phyloP scores from a whole-genome alignment of 345 rosid species.

The Citrus trifoliata region DNA sequence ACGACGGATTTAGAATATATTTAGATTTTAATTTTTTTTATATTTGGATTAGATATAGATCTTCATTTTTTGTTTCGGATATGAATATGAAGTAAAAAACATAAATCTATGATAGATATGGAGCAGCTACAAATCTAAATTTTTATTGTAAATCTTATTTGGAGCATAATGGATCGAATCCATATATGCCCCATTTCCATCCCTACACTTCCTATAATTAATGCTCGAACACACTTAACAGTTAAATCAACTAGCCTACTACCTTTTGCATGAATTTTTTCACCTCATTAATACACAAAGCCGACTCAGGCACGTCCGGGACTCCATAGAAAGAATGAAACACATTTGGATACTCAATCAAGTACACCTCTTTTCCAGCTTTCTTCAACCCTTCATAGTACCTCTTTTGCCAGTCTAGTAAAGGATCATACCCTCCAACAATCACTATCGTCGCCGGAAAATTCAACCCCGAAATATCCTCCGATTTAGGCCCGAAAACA shows the following conservation, averaged over 20 bases:
- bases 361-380: constrained; percentile 26
- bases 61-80: too few relatives aligned
- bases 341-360: constrained; percentile 32
- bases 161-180: too few relatives aligned
- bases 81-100: fast-evolving
- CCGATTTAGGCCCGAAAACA: constrained; percentile 12
- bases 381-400: constrained; percentile 31
- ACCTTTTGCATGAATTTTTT: constrained; percentile 18
- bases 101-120: too few relatives aligned
- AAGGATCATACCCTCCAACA: constrained; percentile 33
- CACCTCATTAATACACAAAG: constrained; percentile 14
- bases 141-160: too few relatives aligned
- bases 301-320: constrained; percentile 27
- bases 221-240: too few relatives aligned
- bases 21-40: too few relatives aligned
- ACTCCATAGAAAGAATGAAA: constrained; percentile 33
- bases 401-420: constrained; percentile 42
- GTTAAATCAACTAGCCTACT: too few relatives aligned
- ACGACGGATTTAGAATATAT: fast-evolving
- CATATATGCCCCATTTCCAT: too few relatives aligned
- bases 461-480: constrained; percentile 16
- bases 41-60: too few relatives aligned
- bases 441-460: constrained; percentile 19
- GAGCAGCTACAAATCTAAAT: fast-evolving
- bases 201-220: too few relatives aligned